Percentiles rank a stretch among this genome's conserved stretches.
Evolutionary conservation across 768 basidiomycete species (phyloP).

Genomic region (Coprinopsis cinerea): DNA sequence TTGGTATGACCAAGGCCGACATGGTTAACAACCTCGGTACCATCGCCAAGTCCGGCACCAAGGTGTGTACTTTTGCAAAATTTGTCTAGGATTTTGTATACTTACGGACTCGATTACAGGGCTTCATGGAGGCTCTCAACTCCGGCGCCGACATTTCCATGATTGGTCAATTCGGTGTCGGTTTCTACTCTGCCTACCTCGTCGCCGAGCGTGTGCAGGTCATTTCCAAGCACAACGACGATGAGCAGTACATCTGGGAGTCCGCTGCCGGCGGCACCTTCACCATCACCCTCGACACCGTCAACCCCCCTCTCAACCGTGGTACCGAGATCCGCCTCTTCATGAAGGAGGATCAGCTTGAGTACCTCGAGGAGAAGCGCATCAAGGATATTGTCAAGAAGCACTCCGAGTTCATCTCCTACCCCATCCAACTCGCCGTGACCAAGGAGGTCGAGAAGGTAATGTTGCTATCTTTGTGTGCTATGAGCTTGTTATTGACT

Average conservation of each 20-base stretch:
- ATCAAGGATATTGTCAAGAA: constrained; percentile 99
- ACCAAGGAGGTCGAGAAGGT: constrained; percentile 99
- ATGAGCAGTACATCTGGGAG: constrained; percentile 99
- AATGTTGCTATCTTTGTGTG: background rate
- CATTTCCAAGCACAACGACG: constrained; percentile 99
- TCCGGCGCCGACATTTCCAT: constrained; percentile 89
- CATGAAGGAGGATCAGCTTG: constrained; percentile 98
- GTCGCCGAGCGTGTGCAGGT: constrained; percentile 98
- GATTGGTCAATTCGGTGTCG: constrained; percentile 99
- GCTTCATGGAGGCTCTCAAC: constrained; percentile 98
- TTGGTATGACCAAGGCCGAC: constrained; percentile 99
- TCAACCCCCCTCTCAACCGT: constrained; percentile 87
- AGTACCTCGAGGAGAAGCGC: constrained; percentile 99
- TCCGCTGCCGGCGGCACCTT: constrained; percentile 99
- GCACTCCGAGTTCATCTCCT: constrained; percentile 99
- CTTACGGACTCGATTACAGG: constrained; percentile 39
- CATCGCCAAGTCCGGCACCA: constrained; percentile 92
- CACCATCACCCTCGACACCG: constrained; percentile 92
- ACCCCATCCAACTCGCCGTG: constrained; percentile 97
- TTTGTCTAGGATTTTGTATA: constrained; percentile 5
- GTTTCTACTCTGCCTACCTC: constrained; percentile 99
- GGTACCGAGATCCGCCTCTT: constrained; percentile 89
- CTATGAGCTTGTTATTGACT: constrained; percentile 9
- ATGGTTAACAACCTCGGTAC: constrained; percentile 99
- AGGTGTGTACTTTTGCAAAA: constrained; percentile 39